phyloP scores from a whole-genome alignment of 2,329 filamentous ascomycete species.

The Bipolaris gigantea region DNA sequence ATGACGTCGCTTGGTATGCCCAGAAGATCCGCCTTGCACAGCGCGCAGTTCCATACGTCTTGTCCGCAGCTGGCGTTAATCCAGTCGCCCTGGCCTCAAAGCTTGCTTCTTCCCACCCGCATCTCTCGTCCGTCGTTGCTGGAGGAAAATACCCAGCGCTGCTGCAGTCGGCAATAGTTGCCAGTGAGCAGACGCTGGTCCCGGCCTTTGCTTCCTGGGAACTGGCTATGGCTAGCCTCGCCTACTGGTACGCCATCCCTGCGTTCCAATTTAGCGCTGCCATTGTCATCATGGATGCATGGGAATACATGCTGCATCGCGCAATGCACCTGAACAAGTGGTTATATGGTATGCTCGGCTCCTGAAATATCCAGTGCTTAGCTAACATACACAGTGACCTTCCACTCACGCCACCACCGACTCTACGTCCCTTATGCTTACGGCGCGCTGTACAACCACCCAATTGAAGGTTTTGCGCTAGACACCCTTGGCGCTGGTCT shows the following conservation, averaged over 20 bases:
- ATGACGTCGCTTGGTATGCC: conserved; percentile 89
- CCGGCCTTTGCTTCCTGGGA: conserved; percentile 87
- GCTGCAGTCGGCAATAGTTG: conserved; percentile 59
- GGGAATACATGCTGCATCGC: conserved; percentile 97
- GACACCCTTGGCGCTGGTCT: conserved; percentile 87
- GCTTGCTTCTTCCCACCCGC: conserved; percentile 69
- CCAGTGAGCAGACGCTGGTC: conserved; percentile 54
- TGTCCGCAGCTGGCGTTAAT: conserved; percentile 76
- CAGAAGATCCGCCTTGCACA: conserved; percentile 78
- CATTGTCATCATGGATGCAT: conserved; percentile 81
- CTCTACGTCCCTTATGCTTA: conserved; percentile 98
- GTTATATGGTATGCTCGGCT: conserved; percentile 76
- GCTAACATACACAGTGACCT: conserved; percentile 61
- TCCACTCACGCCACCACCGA: conserved; percentile 94
- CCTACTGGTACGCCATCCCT: conserved; percentile 81
- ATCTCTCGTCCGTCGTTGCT: conserved; percentile 72
- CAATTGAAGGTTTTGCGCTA: conserved; percentile 87
- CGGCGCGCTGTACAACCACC: conserved; percentile 95
- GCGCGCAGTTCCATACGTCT: conserved; percentile 70
- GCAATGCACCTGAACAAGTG: conserved; percentile 97
- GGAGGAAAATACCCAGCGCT: conserved; percentile 81
- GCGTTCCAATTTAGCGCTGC: conserved; percentile 74
- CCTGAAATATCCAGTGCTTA: background rate
- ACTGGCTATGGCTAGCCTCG: conserved; percentile 67
- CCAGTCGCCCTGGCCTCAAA: conserved; percentile 74